phyloP scores from a whole-genome alignment of 164 flowering plant genomes.

The Magnolia changhungtana region DNA sequence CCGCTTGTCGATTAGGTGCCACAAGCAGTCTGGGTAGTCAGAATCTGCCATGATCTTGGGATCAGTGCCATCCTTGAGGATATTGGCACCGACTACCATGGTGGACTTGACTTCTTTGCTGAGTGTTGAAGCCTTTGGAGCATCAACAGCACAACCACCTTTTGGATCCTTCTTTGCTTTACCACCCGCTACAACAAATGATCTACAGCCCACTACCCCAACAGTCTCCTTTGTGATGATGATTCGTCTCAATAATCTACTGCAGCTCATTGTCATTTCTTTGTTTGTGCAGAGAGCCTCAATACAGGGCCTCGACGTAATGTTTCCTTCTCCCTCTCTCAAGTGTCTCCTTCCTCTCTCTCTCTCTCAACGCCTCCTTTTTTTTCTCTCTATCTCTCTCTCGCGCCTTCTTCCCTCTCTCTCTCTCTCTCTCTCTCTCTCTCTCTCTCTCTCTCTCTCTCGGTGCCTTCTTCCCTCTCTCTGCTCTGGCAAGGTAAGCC shows the following conservation, averaged over 20 bases:
- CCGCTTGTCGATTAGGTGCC: conserved; percentile 68
- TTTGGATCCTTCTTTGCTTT: conserved; percentile 66
- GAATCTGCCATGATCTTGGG: conserved; percentile 78
- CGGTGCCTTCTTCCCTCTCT: too few species aligned
- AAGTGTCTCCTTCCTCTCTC: too few species aligned
- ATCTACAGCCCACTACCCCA: conserved; percentile 29
- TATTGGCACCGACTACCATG: conserved; percentile 74
- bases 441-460: too few species aligned
- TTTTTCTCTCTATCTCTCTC: too few species aligned
- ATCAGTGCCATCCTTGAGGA: conserved; percentile 76
- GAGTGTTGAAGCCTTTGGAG: conserved; percentile 54
- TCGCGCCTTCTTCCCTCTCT: too few species aligned
- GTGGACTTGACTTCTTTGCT: conserved; percentile 78
- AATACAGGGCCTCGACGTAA: too few species aligned
- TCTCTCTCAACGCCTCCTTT: too few species aligned
- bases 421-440: too few species aligned
- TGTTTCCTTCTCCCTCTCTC: too few species aligned
- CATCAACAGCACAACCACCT: conserved; percentile 58
- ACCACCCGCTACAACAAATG: conserved; percentile 30
- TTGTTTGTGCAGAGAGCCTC: conserved; percentile 22
- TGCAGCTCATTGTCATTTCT: conserved; percentile 37
- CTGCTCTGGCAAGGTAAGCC: too few species aligned
- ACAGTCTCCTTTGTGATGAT: conserved; percentile 32
- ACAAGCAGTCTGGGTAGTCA: conserved; percentile 88
- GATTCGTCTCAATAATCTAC: conserved; percentile 37